Evolutionary conservation across 1,284 basidiomycete genomes (phyloP), one percentile per base, ranked within the genome.

Genomic region (Pseudozyma hubeiensis): DNA sequence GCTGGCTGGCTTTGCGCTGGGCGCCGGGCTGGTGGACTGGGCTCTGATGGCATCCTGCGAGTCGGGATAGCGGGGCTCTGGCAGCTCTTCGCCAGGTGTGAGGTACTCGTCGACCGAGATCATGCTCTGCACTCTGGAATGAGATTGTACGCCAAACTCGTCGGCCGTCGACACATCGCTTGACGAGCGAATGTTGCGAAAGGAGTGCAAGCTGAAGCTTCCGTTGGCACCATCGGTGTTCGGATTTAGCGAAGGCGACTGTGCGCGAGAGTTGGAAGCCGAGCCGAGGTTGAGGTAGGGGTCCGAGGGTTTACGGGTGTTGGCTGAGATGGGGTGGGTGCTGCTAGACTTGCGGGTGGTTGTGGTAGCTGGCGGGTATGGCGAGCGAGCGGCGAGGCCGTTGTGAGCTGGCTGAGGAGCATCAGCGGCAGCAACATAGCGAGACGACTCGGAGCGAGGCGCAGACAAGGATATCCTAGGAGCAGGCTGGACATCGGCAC

Each of bases 131-230:
- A 66, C 64, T 30, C 73, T 53, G 13, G 64, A 67, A 33, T 75
- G 60, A 5, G 40, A 17, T 31, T 48, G 60, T 17, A 8, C 19
- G 52, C 48, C 39, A 7, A 45, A 45, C 8, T 67, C 64, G 30
- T 70, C 62, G 44, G 53, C 33, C 19, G 40, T 35, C 0, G 68
- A 75, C 4, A 52, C 67, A 24, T 75, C 73, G 58, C 68, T 75
- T 29, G 45, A 34, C 10, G 68, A 71, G 17, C 73, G 60, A 24
- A 75, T 62, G 49, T 75, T 75, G 58, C 68, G 67, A 55, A 75
- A 75, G 0, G 73, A 71, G 48, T 71, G 73, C 16, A 75, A 51
- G 24, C 49, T 75, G 61, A 75, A 75, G 50, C 63, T 71, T 19
- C 58, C 56, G 39, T 47, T 59, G 34, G 37, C 13, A 4, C 17